phyloP scores from a whole-genome alignment of 2,329 filamentous ascomycete genomes.

The Escovopsis weberi region DNA sequence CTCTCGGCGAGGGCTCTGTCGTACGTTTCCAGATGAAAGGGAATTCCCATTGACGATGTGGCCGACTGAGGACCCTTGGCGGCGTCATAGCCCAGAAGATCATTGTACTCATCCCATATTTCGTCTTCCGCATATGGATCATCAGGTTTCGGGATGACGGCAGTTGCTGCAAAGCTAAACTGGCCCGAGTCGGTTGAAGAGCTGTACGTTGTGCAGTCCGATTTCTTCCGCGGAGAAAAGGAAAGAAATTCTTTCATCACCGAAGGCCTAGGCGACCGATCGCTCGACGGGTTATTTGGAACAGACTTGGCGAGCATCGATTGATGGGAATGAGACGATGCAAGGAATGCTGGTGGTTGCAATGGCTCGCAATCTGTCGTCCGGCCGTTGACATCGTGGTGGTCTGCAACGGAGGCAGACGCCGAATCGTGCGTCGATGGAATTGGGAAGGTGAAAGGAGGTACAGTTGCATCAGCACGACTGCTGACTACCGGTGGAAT shows the following conservation, averaged over 20 bases:
- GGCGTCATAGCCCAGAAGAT: conserved; percentile 56
- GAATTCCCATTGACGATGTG: conserved; percentile 39
- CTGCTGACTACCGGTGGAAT: conserved; percentile 71
- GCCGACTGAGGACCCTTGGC: conserved; percentile 32
- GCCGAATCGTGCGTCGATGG: conserved; percentile 51
- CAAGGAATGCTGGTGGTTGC: conserved; percentile 21
- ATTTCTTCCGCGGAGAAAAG: conserved; percentile 61
- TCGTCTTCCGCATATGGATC: conserved; percentile 66
- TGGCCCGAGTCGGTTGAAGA: conserved; percentile 52
- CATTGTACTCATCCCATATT: conserved; percentile 89
- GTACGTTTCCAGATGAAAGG: conserved; percentile 41
- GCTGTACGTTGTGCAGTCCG: conserved; percentile 38
- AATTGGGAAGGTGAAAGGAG: conserved; percentile 71
- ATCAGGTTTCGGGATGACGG: conserved; percentile 46
- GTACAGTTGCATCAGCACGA: conserved; percentile 44
- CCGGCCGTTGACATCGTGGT: conserved; percentile 22
- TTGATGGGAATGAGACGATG: conserved; percentile 23
- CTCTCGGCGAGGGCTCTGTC: conserved; percentile 22
- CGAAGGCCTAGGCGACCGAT: conserved; percentile 17
- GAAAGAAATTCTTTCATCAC: conserved; percentile 50
- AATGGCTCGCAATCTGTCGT: conserved; percentile 34
- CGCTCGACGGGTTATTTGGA: conserved; percentile 16
- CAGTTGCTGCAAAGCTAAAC: conserved; percentile 47
- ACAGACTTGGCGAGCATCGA: conserved; percentile 19
- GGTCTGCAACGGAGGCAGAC: conserved; percentile 16